Base-by-base conservation (phyloP, 768 basidiomycete species). In the Xerocomellus intermedius region DNA sequence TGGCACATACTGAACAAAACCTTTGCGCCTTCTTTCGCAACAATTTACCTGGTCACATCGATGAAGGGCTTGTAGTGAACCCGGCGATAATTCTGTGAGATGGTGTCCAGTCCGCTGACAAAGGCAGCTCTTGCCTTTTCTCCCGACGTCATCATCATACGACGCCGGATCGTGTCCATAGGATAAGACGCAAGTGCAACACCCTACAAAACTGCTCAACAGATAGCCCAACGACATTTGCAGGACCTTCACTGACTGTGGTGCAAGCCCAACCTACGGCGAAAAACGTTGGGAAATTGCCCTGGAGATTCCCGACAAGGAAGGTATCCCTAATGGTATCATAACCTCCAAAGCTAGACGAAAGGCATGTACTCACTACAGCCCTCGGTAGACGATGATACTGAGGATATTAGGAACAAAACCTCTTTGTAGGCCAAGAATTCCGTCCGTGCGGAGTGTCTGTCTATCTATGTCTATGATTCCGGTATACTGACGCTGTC, bases 121-220 rank as follows among this genome's bases (percentile, higher is more conserved):
- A n/a, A 24, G 17, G 21, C 14, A 36, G 24, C 1, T 43, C 59
- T 19, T 45, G 50, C 73, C 50, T 66, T 68, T 55, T 74, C 70
- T 28, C 75, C 77, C 0, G 72, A 73, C 14, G 75, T 74, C 77
- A 78, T 78, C 78, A 78, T 78, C 77, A 78, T 79, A 50, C 78
- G 65, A 48, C 77, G 67, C 21, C 77, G 67, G 55, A 78, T 75
- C 2, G 77, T 78, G 51, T 78, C 77, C 53, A 78, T 64, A 3
- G 75, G 77, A 48, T 78, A 78, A n/a, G 77, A 67, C 24, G 67
- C 70, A 37, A 74, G 54, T 8, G 74, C 63, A 14, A 76, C 75
- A 24, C 68, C 69, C 74, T 75, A 50, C 3, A 44, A 41, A 43
- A 26, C 5, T 4, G 9, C 30, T 61, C 36, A 57, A 22, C 33